Evolutionary conservation across 192 early-diverging fungal species (phyloP).

Genomic region (Backusella macrospora): DNA sequence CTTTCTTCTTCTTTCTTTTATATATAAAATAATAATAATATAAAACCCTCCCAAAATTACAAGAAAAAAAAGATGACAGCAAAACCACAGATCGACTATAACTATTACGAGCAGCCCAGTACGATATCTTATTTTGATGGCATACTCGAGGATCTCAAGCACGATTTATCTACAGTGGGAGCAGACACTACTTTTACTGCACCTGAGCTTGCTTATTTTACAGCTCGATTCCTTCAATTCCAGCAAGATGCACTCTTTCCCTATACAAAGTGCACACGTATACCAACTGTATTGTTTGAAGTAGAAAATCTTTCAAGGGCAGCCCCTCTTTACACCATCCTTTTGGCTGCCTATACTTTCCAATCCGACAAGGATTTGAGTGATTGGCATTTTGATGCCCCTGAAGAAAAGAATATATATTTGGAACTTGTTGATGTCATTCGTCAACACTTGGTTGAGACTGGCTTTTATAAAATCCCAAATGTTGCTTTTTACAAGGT

Average conservation of each 20-base stretch:
- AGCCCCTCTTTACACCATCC: conserved; percentile 32
- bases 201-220: conserved; percentile 39
- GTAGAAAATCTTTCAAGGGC: conserved; percentile 17
- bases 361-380: conserved; percentile 33
- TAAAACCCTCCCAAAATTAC: not conserved
- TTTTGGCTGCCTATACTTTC: conserved; percentile 34
- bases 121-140: conserved; percentile 39
- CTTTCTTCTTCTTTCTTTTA: too few relatives aligned
- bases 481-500: conserved; percentile 23
- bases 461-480: conserved; percentile 19
- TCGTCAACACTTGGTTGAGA: conserved; percentile 10
- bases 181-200: conserved; percentile 33
- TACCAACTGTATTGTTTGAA: conserved; percentile 27
- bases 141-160: conserved; percentile 20
- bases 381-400: conserved; percentile 37
- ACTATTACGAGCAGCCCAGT: conserved; percentile 41
- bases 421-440: conserved; percentile 23
- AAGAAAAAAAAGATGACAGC: not conserved
- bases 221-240: conserved; percentile 35
- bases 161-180: conserved; percentile 27
- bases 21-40: too few relatives aligned
- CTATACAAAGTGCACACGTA: conserved; percentile 2
- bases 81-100: conserved; percentile 34
- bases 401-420: conserved; percentile 30
- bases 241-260: conserved; percentile 21